Evolutionary conservation across 2,329 filamentous ascomycete species (phyloP), one percentile per base, ranked within the genome.

Genomic region (Beauveria brongniartii): DNA sequence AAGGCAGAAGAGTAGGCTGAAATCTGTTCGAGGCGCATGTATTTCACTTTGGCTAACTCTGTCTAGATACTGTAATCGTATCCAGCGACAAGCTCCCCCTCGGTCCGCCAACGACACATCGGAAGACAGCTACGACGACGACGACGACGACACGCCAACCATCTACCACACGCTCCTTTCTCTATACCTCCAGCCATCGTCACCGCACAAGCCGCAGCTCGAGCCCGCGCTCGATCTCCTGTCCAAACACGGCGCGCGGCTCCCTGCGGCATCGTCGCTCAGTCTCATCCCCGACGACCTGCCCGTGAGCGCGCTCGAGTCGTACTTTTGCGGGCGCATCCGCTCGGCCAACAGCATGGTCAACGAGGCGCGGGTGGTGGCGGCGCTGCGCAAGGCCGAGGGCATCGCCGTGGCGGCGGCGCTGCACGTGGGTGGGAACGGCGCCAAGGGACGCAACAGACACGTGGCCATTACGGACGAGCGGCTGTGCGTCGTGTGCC

Each of bases 141-240:
- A 80, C 18, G 71, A 71, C 18, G 82, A 87, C 59, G 74, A 80
- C 24, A 77, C 83, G 43, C 84, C 87, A 9, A 93, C 92, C 14
- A 96, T 97, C 69, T 97, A 97, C 73, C 90, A 96, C 69, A 93
- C 87, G 7, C 83, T 99, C 3, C 83, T 99, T 10, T 90, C 91
- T 1, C 83, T 99, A 2, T 99, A 97, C 71, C 83, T 99, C 3
- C 86, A 86, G 2, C 94, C 94, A 0, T 87, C 90, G 1, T 78
- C 86, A 10, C 87, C 89, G 0, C 82, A 95, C 68, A 75, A 85
- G 62, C 83, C 87, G 9, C 88, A 89, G 65, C 88, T 92, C 70
- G 82, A 81, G 1, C 91, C 93, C 1, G 94, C 94, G 0, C 81
- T 99, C 6, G 85, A 89, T 37, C 83, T 99, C 20, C 85, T 99